Evolutionary conservation across 306 rosid genomes (phyloP).

Genomic region (Boehmeria nivea): DNA sequence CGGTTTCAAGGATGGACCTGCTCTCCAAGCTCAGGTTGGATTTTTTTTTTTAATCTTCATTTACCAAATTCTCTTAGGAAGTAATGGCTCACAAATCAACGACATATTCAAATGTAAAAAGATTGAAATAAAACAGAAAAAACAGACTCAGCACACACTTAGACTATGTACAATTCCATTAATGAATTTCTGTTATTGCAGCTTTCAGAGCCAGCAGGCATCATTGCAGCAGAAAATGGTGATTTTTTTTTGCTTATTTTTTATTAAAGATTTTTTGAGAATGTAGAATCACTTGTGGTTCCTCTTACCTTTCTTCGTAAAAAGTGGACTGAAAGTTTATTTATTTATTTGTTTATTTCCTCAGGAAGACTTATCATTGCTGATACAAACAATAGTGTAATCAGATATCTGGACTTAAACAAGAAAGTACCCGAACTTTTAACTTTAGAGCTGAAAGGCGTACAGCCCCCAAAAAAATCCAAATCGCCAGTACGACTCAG

Average conservation of each 20-base stretch:
- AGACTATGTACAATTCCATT: neutral
- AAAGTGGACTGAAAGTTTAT: neutral
- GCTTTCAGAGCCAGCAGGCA: constrained; percentile 94
- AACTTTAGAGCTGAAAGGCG: constrained; percentile 78
- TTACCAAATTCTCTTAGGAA: neutral
- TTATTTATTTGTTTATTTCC: constrained; percentile 3
- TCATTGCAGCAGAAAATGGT: constrained; percentile 64
- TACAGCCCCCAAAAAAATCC: constrained; percentile 74
- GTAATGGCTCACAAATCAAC: too few relatives aligned
- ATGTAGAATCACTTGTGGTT: neutral
- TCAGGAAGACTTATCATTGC: constrained; percentile 84
- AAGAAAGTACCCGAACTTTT: constrained; percentile 40
- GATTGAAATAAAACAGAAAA: too few relatives aligned
- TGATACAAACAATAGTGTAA: constrained; percentile 85
- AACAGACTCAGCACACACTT: too few relatives aligned
- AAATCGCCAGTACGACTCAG: constrained; percentile 64
- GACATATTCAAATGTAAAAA: too few relatives aligned
- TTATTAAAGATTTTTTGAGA: neutral
- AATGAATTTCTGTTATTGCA: constrained; percentile 39
- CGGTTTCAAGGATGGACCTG: constrained; percentile 75
- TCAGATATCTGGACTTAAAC: constrained; percentile 73
- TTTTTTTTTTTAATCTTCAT: constrained; percentile 10
- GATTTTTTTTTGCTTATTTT: constrained; percentile 1
- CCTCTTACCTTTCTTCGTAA: too few relatives aligned
- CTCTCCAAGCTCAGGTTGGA: constrained; percentile 68